These are phyloP conservation scores for Eucalyptus sp. DNA, from an alignment of 345 rosid species.

Conservation along the genomic window DNA sequence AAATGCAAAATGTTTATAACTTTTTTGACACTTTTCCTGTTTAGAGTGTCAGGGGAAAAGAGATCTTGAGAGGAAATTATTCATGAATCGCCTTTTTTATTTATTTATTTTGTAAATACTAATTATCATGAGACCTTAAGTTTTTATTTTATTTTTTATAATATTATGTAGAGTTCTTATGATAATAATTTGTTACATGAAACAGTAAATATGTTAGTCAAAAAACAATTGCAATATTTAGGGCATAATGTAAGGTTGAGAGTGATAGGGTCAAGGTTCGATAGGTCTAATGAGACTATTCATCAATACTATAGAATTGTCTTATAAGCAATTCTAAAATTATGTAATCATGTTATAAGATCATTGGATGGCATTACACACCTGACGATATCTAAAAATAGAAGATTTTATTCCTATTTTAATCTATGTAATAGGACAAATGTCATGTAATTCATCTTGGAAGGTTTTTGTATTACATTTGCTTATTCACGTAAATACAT, in stretches of 20 bases:
- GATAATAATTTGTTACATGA: not conserved
- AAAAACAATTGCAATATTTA: not conserved
- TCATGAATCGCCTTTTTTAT: not conserved
- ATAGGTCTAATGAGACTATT: not conserved
- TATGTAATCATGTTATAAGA: no score
- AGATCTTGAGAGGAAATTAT: not conserved
- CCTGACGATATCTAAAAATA: not conserved
- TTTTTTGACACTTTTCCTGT: rapidly evolving
- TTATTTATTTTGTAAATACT: not conserved
- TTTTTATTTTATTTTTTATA: no score
- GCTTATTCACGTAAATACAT: not conserved
- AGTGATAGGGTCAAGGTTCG: not conserved
- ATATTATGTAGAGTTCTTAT: not conserved
- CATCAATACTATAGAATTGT: not conserved
- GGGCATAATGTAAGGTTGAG: not conserved
- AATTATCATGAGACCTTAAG: not conserved
- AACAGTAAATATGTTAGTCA: not conserved
- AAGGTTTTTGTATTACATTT: no score
- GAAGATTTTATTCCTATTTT: not conserved
- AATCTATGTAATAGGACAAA: not conserved
- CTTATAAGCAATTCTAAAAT: not conserved
- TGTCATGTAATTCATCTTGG: not conserved
- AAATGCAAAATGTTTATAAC: no score
- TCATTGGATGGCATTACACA: not conserved
- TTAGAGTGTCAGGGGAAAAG: not conserved